These are phyloP conservation scores for button mushroom (Agaricus bisporus) DNA, from an alignment of 768 basidiomycete species.

Conservation along the genomic window DNA sequence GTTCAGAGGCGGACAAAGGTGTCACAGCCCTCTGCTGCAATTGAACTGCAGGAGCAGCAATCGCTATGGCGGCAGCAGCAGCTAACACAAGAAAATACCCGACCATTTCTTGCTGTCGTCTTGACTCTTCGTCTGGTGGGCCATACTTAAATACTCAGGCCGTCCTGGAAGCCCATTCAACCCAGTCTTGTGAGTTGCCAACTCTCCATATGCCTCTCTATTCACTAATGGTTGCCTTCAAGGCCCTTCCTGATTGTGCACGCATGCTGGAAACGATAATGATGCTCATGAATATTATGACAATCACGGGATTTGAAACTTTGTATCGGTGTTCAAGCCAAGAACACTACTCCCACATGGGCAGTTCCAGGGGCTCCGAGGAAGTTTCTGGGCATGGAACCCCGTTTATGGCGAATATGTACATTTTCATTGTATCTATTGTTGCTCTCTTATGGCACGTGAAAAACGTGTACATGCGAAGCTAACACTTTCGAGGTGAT, in stretches of 20 bases:
- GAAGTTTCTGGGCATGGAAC: not conserved
- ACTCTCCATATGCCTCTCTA: not conserved
- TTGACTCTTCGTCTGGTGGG: not conserved
- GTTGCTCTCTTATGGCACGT: not conserved
- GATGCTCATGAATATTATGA: not conserved
- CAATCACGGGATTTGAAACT: not conserved
- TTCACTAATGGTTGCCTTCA: not conserved
- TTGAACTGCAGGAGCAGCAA: conserved; percentile 11
- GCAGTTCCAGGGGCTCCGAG: not conserved
- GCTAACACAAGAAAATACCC: not conserved
- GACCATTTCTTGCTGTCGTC: not conserved
- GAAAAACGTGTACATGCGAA: not conserved
- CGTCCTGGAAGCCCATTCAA: not conserved
- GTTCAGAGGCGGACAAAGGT: conserved; percentile 21
- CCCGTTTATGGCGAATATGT: not conserved
- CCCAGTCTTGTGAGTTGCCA: not conserved
- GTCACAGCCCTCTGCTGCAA: conserved; percentile 19
- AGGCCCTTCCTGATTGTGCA: not conserved
- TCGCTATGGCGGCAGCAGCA: conserved; percentile 3
- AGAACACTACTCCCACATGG: not conserved
- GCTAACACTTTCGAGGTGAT: not conserved
- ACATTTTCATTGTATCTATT: not conserved
- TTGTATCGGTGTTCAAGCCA: not conserved
- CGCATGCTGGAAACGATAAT: not conserved
- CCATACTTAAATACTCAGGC: not conserved